Base-by-base conservation (phyloP, 2,329 filamentous ascomycete species). In the Tolypocladium pustulatum region DNA sequence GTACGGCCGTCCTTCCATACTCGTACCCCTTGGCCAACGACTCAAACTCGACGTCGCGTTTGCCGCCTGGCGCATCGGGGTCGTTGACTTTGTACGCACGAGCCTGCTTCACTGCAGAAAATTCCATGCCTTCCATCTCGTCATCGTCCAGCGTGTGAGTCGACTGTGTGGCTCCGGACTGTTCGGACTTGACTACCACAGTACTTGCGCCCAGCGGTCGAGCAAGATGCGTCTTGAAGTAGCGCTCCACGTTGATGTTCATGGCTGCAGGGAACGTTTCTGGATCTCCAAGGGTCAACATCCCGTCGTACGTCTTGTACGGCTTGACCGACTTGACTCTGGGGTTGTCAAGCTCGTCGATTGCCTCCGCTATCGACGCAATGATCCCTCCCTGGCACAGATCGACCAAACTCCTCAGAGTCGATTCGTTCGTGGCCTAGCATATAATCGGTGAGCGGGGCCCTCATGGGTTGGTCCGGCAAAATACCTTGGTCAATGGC, bases 1-100 rank as follows among this genome's bases (percentile, higher is more conserved):
- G 87, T 1, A 99, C 93, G 2, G 90, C 91, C 0, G 93, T 97
- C 59, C 91, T 83, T 53, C 94, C 94, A 69, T 99, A 99, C 67
- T 91, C 87, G 67, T 93, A 99, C 0, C 94, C 94, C 70, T 91
- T 96, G n/a, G 90, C 90, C 41, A 99, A 79, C 20, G 90, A 84
- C 17, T 96, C 91, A 59, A 85, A 85, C 34, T 89, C 84, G 32
- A 99, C 86, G 57, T 96, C 90, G 57, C 81, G 81, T 73, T 93
- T 96, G 15, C 89, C 89, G 20, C 90, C 91, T 0, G 88, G 85
- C 0, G 85, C 86, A 43, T 82, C 77, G 6, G 87, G 81, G 61
- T 97, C 90, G 41, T 87, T 83, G 60, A 97, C 82, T 66, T 88
- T 87, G 73, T 97, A 99, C 1, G 84, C 84, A 49, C 90, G 84